Base-by-base conservation (phyloP, 768 basidiomycete genomes). In the Lanmaoa rubissima region DNA sequence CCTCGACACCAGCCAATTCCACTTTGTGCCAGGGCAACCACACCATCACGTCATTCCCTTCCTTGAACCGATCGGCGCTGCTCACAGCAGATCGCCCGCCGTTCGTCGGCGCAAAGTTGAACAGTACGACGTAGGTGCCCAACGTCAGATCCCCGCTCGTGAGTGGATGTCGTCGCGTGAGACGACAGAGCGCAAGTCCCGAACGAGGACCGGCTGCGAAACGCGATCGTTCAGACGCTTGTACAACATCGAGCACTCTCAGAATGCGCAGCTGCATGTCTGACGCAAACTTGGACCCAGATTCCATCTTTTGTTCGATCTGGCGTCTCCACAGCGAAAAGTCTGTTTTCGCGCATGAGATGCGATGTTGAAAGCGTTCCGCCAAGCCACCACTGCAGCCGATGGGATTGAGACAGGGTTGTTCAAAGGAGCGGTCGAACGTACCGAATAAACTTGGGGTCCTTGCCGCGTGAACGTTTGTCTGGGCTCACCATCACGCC, bases 401-500 rank as follows among this genome's bases (percentile, higher is more conserved):
- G 12, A 38, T 11, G 7, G 28, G 28, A 8, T 34, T 44, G 28
- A 45, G 39, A 34, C 7, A 1, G 16, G 28, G 32, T n/a, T 8
- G 5, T 16, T 24, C 21, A 17, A 19, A 28, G n/a, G 14, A 4
- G 36, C 12, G 10, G 26, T 0, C 21, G 21, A 24, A 73, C 77
- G 42, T 57, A 85, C 85, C 81, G 76, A 41, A 78, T 48, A 42
- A 79, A 79, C 60, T 77, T 83, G 32, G 71, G 67, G 28, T 71
- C 74, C 64, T 77, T 79, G 16, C 73, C 74, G 47, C 73, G 75
- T 38, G 71, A 71, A 21, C 70, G 70, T 69, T 86, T 87, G 60
- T 82, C 77, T 0, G 86, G 86, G 68, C 84, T 87, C 51, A 84
- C 62, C 57, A 77, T 76, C 39, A 87, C 61, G 1, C 83, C 85